phyloP scores from a whole-genome alignment of 495 filamentous ascomycete genomes.

The Neurospora discreta region DNA sequence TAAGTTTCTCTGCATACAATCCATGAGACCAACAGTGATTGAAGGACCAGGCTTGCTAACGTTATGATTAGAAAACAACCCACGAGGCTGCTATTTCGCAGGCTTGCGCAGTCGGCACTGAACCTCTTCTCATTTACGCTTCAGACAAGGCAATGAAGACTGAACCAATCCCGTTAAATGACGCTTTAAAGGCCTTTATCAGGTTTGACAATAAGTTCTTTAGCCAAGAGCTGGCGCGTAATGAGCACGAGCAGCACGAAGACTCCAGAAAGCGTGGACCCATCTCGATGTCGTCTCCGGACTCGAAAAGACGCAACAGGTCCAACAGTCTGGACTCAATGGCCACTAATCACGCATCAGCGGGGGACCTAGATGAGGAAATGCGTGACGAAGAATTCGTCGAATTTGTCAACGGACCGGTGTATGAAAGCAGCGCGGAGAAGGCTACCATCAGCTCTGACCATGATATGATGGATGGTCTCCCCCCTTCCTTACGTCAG shows the following conservation, averaged over 20 bases:
- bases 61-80: slow-evolving; percentile 13
- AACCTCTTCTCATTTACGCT: slow-evolving; percentile 33
- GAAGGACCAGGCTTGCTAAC: not conserved
- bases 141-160: slow-evolving; percentile 27
- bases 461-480: not conserved
- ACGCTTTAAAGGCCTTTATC: slow-evolving; percentile 32
- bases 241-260: slow-evolving; percentile 1
- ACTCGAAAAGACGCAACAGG: slow-evolving; percentile 15
- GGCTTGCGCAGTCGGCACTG: slow-evolving; percentile 19
- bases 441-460: not conserved
- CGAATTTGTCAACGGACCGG: not conserved
- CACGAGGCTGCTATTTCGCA: slow-evolving; percentile 23
- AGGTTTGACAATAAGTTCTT: slow-evolving; percentile 34
- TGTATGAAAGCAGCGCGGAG: not conserved
- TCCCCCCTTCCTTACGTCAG: not conserved
- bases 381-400: slow-evolving; percentile 8
- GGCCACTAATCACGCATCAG: slow-evolving; percentile 25
- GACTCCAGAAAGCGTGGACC: slow-evolving; percentile 9
- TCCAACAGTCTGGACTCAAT: slow-evolving; percentile 24
- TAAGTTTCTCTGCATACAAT: slow-evolving; percentile 6
- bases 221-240: slow-evolving; percentile 29
- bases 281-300: slow-evolving; percentile 1
- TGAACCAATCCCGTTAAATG: slow-evolving; percentile 22
- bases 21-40: slow-evolving; percentile 4
- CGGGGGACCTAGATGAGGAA: slow-evolving; percentile 18